Percentiles rank a stretch among this genome's conserved stretches.
Conservation (phyloP, 208 protist species). For the Trypanosoma avium region DNA sequence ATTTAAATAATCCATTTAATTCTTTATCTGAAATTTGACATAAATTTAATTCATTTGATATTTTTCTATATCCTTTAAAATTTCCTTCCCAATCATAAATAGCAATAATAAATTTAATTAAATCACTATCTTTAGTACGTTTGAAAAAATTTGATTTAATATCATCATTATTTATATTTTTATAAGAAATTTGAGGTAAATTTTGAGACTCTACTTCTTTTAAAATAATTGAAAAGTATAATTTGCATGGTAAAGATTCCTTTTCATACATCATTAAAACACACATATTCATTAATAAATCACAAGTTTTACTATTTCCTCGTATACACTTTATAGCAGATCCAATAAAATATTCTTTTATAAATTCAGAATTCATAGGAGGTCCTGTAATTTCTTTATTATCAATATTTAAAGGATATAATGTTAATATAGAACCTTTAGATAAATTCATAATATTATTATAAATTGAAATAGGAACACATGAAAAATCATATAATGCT, state of each 20-base stretch:
- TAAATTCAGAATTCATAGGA: slow-evolving; percentile 15
- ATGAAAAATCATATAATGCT: slow-evolving; percentile 59
- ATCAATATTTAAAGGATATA: slow-evolving; percentile 48
- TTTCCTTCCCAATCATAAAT: slow-evolving; percentile 60
- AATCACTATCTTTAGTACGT: slow-evolving; percentile 15
- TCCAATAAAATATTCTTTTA: slow-evolving; percentile 35
- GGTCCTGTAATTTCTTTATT: slow-evolving; percentile 30
- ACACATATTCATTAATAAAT: slow-evolving; percentile 76
- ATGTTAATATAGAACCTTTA: slow-evolving; percentile 14
- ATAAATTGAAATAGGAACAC: slow-evolving; percentile 36
- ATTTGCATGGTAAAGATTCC: slow-evolving; percentile 46
- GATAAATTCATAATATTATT: slow-evolving; percentile 19
- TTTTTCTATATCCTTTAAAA: slow-evolving; percentile 38
- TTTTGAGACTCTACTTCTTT: neutral
- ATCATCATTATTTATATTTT: slow-evolving; percentile 33
- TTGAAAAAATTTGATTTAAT: slow-evolving; percentile 7
- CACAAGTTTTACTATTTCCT: slow-evolving; percentile 55
- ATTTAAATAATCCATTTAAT: slow-evolving; percentile 39
- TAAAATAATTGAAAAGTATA: slow-evolving; percentile 49
- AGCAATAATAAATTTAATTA: slow-evolving; percentile 55
- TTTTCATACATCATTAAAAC: slow-evolving; percentile 60
- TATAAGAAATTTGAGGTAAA: slow-evolving; percentile 72
- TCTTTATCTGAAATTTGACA: slow-evolving; percentile 47
- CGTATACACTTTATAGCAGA: slow-evolving; percentile 43
- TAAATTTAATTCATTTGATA: slow-evolving; percentile 55